Conservation (phyloP, 164 flowering plant genomes). For the Annona squamosa region DNA sequence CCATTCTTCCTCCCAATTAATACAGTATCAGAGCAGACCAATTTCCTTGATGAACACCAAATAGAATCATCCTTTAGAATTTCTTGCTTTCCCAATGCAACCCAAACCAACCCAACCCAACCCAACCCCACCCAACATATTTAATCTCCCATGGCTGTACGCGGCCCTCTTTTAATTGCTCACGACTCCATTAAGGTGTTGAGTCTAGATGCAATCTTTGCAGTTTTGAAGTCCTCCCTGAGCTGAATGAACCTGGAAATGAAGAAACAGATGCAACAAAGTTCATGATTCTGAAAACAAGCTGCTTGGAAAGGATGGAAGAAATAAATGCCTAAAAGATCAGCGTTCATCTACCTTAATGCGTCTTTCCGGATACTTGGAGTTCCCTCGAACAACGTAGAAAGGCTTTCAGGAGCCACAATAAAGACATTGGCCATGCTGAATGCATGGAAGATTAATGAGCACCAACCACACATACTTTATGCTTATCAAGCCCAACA, state of each 20-base stretch:
- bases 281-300: background rate
- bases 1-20: too few relatives aligned
- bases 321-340: background rate
- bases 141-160: background rate
- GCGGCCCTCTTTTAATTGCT: background rate
- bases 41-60: too few relatives aligned
- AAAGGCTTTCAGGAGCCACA: conserved; percentile 95
- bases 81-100: background rate
- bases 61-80: too few relatives aligned
- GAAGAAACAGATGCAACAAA: background rate
- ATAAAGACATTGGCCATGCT: conserved; percentile 98
- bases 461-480: background rate
- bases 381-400: conserved; percentile 83
- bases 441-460: conserved; percentile 11
- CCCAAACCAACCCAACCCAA: background rate
- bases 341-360: conserved; percentile 52
- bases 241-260: conserved; percentile 13
- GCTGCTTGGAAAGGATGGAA: background rate
- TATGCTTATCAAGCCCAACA: background rate
- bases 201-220: conserved; percentile 12
- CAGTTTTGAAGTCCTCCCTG: conserved; percentile 14
- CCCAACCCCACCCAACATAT: background rate
- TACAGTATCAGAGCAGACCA: too few relatives aligned
- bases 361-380: conserved; percentile 94
- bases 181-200: background rate